Evolutionary conservation across 495 filamentous ascomycete species (phyloP).

Genomic region (Glutinoglossum americanum): DNA sequence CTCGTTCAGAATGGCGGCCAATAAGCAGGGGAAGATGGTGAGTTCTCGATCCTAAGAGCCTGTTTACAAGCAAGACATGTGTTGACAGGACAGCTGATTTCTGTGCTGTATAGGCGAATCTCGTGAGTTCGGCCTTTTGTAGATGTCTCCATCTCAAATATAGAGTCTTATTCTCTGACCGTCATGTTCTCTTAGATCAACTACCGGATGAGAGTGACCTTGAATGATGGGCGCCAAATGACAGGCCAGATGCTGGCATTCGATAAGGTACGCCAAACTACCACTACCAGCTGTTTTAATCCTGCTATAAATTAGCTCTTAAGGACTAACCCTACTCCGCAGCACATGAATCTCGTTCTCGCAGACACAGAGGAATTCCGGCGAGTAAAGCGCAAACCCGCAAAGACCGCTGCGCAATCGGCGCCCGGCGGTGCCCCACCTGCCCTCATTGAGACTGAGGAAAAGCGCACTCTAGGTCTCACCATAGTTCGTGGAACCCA

Average conservation of each 20-base stretch:
- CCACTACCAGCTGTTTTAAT: background rate
- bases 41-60: constrained; percentile 22
- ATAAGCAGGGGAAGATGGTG: constrained; percentile 99
- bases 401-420: constrained; percentile 38
- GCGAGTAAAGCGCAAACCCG: constrained; percentile 71
- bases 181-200: constrained; percentile 49
- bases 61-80: constrained; percentile 19
- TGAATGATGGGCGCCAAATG: constrained; percentile 92
- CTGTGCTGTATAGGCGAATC: constrained; percentile 55
- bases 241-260: constrained; percentile 93
- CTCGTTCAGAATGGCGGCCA: constrained; percentile 48
- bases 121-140: constrained; percentile 40
- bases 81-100: constrained; percentile 54
- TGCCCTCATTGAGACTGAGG: constrained; percentile 64
- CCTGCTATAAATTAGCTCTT: background rate
- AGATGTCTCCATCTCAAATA: background rate
- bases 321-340: constrained; percentile 11
- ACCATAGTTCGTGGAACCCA: constrained; percentile 87
- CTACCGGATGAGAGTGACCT: constrained; percentile 92
- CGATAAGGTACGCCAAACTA: constrained; percentile 48
- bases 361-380: constrained; percentile 99
- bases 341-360: constrained; percentile 99
- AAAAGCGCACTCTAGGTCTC: constrained; percentile 87
- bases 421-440: constrained; percentile 40
- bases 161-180: background rate